Base-by-base conservation (phyloP, 2,329 filamentous ascomycete species). In the Claviceps paspali region DNA sequence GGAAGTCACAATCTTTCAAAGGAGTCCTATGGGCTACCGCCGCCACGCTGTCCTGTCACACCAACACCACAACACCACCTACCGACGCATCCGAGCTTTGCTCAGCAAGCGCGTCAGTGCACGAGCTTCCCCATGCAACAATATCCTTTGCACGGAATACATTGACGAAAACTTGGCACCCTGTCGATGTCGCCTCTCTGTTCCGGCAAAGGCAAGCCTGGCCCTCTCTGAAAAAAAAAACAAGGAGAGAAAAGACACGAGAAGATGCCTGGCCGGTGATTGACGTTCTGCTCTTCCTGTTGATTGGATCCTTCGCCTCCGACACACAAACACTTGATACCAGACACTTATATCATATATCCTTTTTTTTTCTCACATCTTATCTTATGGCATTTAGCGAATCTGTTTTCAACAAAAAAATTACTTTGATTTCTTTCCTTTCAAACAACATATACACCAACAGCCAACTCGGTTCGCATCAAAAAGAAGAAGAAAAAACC, bases 11-110 rank as follows among this genome's bases (percentile, higher is more conserved):
- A 61, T 33, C 56, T 59, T 49, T 54, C 57, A 35, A 68, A 68
- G 50, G 68, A 71, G 35, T 52, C 48, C 3, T 68, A 69, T 46
- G 55, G 59, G 18, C 37, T 66, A 22, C 64, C 68, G 14, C 64
- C 68, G 14, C 65, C 68, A 17, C 63, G 73, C 38, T 76, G 73
- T 48, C 75, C 75, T 0, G 69, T 77, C 30, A 79, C 75, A 2
- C 75, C 75, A 9, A 74, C 73, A 14, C 60, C 62, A 46, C 55
- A 62, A 44, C 57, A 62, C 46, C 60, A 35, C 5, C 33, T 24
- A 33, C 10, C 14, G 5, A 15, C 31, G 24, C 31, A 61, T 37
- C 48, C 51, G 10, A 41, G 48, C 31, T 56, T 57, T 41, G 40
- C 54, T 49, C 49, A 55, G 47, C 45, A 57, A 23, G 43, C 47